These are phyloP conservation scores for Orbilia brochopaga DNA, from an alignment of 2,329 filamentous ascomycete species.

Conservation along the genomic window DNA sequence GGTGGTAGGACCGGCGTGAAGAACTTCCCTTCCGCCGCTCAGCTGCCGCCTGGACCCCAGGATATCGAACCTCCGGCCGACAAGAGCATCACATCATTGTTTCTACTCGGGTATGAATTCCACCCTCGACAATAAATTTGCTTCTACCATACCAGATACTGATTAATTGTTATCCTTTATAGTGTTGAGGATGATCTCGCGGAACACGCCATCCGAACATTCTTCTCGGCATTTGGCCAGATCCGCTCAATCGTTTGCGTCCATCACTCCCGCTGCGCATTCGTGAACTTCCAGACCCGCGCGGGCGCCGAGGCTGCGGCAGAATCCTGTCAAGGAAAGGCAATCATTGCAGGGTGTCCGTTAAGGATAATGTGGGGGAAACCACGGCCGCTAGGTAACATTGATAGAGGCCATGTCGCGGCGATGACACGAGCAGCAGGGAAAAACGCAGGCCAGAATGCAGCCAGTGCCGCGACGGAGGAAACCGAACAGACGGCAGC, in stretches of 20 bases:
- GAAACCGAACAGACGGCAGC: conserved; percentile 4
- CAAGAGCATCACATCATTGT: conserved; percentile 85
- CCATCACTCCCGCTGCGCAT: conserved; percentile 95
- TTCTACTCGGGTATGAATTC: conserved; percentile 72
- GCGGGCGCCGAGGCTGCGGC: conserved; percentile 86
- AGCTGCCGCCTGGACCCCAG: conserved; percentile 78
- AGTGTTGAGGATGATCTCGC: conserved; percentile 89
- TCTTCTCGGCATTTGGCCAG: conserved; percentile 87
- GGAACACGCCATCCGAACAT: conserved; percentile 86
- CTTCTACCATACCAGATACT: neutral
- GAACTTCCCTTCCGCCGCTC: conserved; percentile 72
- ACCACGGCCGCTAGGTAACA: conserved; percentile 86
- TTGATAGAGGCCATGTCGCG: conserved; percentile 64
- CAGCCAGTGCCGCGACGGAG: neutral
- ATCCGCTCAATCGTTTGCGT: conserved; percentile 93
- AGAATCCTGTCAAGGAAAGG: conserved; percentile 80
- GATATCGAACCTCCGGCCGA: conserved; percentile 87
- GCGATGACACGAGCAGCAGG: conserved; percentile 43
- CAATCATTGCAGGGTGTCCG: conserved; percentile 88
- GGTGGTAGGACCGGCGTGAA: conserved; percentile 61
- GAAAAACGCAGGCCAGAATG: neutral
- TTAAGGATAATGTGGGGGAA: conserved; percentile 89
- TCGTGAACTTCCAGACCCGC: conserved; percentile 88
- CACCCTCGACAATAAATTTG: neutral
- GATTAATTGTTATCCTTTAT: neutral